Evolutionary conservation across 148 eudicot species (phyloP).

Genomic region (Selenicereus undatus): DNA sequence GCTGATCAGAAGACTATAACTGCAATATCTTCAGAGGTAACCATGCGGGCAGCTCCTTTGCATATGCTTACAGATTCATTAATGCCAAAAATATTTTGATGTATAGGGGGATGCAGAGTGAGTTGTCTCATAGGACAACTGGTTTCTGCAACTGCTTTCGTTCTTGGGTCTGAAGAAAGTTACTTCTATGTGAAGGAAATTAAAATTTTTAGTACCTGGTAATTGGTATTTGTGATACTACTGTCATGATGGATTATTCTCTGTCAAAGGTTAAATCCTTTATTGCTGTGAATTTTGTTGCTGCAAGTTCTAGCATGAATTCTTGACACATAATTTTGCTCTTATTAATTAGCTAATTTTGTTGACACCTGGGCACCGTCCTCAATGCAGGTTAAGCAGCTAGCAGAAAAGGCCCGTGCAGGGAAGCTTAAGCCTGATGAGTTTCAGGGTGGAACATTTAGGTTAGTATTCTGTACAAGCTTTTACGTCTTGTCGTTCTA

Average conservation of each 20-base stretch:
- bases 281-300: not conserved
- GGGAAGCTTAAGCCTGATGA: conserved; percentile 91
- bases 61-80: not conserved
- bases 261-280: not conserved
- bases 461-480: conserved; percentile 38
- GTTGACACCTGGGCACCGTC: too few species aligned
- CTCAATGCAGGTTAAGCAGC: conserved; percentile 69
- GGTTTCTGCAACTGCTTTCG: not conserved
- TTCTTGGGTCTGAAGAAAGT: not conserved
- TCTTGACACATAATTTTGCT: not conserved
- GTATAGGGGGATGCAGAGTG: not conserved
- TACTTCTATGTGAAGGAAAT: not conserved
- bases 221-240: not conserved
- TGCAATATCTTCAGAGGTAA: conserved; percentile 84
- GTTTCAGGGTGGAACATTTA: conserved; percentile 98
- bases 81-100: not conserved
- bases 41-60: not conserved
- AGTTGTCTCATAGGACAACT: not conserved
- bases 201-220: not conserved
- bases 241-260: not conserved
- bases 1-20: conserved; percentile 98
- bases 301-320: not conserved
- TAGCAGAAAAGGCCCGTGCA: conserved; percentile 84
- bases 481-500: not conserved
- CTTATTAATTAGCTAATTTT: not conserved